These are phyloP conservation scores for Termitomyces sp. DNA, from an alignment of 768 basidiomycete genomes.

Conservation along the genomic window DNA sequence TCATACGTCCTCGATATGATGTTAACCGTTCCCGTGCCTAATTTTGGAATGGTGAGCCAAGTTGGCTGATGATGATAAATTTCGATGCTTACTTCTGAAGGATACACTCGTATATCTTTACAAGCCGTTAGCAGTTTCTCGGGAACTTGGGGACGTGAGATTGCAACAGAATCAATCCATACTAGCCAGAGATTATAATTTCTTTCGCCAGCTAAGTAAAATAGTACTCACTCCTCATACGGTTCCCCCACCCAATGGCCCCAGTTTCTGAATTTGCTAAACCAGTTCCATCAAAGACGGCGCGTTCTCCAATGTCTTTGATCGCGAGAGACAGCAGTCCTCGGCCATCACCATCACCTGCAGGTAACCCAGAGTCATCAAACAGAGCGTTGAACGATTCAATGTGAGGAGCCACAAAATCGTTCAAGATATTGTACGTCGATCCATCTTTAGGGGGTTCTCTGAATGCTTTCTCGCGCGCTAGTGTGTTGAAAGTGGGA, in stretches of 20 bases:
- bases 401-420: conserved; percentile 90
- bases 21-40: conserved; percentile 91
- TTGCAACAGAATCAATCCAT: conserved; percentile 82
- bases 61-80: not conserved
- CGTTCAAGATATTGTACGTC: conserved; percentile 78
- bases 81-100: conserved; percentile 64
- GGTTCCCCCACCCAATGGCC: conserved; percentile 68
- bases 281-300: conserved; percentile 83
- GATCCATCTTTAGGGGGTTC: conserved; percentile 66
- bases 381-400: conserved; percentile 97
- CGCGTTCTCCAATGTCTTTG: conserved; percentile 83
- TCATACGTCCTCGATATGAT: conserved; percentile 90
- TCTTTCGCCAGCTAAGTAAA: not conserved
- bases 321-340: conserved; percentile 78
- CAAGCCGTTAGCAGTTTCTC: conserved; percentile 62
- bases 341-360: conserved; percentile 68
- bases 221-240: conserved; percentile 67
- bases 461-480: conserved; percentile 73
- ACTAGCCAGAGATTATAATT: conserved; percentile 43
- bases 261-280: conserved; percentile 48
- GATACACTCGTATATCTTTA: conserved; percentile 76
- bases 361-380: conserved; percentile 81
- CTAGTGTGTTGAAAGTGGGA: conserved; percentile 77
- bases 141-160: conserved; percentile 81
- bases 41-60: conserved; percentile 10